Evolutionary conservation across 352 stramenopile species (phyloP), one percentile per base, ranked within the genome.

Genomic region (Thalassiosira exigua): DNA sequence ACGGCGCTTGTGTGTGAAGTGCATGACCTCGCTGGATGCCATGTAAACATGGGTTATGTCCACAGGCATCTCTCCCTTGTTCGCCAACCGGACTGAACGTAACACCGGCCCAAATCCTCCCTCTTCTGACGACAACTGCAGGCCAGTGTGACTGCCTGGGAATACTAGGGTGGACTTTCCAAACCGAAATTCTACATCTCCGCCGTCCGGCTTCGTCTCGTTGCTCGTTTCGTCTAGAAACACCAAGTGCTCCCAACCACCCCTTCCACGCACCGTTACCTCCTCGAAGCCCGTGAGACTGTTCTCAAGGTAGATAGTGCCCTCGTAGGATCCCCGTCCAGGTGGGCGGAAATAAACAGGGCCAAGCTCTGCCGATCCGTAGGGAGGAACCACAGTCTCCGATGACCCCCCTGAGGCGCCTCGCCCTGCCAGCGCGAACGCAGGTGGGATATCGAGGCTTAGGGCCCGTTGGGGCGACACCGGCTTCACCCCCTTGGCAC

Each of bases 281-380:
- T 85, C 57, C 81, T 94, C 89, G 42, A 92, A 69, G 29, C 89
- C 89, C 30, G 85, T 92, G 12, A 94, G 58, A 39, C 81, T 91
- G 68, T 94, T 94, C 46, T 92, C 88, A 27, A 94, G 79, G 36
- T 87, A 89, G 26, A 94, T 79, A 11, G 84, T 82, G 12, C 79
- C 79, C 64, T 81, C 62, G 58, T 89, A 92, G 19, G 57, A 46
- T 7, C 52, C 73, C 19, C 78, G 39, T 41, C 81, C 75, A 44
- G 89, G 81, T 46, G 89, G 89, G 32, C 89, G 86, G 59, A 94
- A 94, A 52, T 86, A 79, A 5, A 94, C 79, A 9, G 89, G 89
- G 7, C 89, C 89, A 17, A 94, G 62, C 58, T 90, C 69, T 44
- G 75, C 89, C 48, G 75, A 65, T 14, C 84, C 82, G 70, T 84